Percentiles rank a stretch among this genome's conserved stretches.
Evolutionary conservation across 768 basidiomycete genomes (phyloP).

Genomic region (Xanthoconium purpureum): DNA sequence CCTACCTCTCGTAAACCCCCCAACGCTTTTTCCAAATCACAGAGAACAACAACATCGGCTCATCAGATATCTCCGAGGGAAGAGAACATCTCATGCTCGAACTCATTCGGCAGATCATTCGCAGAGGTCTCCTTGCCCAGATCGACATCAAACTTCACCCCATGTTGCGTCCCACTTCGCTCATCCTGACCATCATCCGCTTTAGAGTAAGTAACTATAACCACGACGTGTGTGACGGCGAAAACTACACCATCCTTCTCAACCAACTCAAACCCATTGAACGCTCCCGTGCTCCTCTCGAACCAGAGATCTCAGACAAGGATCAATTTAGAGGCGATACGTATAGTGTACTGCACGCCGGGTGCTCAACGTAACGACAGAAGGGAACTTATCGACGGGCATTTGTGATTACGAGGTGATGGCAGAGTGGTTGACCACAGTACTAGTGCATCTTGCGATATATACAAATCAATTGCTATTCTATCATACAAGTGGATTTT

Average conservation of each 20-base stretch:
- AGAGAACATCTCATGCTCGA: constrained; percentile 96
- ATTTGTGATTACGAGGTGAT: no score
- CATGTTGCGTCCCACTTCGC: constrained; percentile 85
- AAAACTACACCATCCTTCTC: constrained; percentile 95
- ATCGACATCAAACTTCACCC: constrained; percentile 99
- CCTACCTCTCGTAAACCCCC: constrained; percentile 74
- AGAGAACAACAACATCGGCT: constrained; percentile 99
- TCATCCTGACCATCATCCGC: background rate
- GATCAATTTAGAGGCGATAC: no score
- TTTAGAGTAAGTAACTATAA: constrained; percentile 94
- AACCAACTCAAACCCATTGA: constrained; percentile 94
- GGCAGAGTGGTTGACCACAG: no score
- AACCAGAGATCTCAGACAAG: constrained; percentile 71
- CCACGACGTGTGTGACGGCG: constrained; percentile 93
- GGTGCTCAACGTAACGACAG: no score
- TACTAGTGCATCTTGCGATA: no score
- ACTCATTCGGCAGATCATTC: constrained; percentile 98
- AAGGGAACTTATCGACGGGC: no score
- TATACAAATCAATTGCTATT: no score
- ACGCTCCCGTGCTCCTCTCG: constrained; percentile 86
- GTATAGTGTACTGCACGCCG: no score
- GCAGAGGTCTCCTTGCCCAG: constrained; percentile 86
- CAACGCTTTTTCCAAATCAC: constrained; percentile 99
- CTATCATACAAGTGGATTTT: no score
- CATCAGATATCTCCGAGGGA: constrained; percentile 87